A percentile compares a stretch with the other conserved stretches of the same genome.
These are phyloP conservation scores for Cryptococcus hybrid DNA, from an alignment of 1,284 basidiomycete genomes.

Conservation along the genomic window DNA sequence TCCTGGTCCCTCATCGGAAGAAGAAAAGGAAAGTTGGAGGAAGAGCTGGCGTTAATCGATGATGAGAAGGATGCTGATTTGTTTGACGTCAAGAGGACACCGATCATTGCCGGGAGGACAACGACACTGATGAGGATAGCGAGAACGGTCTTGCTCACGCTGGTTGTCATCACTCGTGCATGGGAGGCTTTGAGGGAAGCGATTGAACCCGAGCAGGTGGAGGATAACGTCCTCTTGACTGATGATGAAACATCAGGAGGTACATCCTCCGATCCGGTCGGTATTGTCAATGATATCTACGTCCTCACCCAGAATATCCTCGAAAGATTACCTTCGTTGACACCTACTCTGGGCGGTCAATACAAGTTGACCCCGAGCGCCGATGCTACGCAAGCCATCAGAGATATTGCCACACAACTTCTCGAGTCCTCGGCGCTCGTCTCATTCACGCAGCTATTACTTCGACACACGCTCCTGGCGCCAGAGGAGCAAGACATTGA, in stretches of 20 bases:
- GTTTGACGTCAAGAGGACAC: slow-evolving; percentile 62
- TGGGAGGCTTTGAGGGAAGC: slow-evolving; percentile 65
- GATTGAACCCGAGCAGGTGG: slow-evolving; percentile 64
- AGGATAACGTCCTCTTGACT: slow-evolving; percentile 8
- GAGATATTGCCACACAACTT: slow-evolving; percentile 13
- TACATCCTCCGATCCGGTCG: slow-evolving; percentile 31
- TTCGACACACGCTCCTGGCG: slow-evolving; percentile 2
- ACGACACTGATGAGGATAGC: slow-evolving; percentile 67
- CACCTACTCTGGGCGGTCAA: slow-evolving; percentile 1
- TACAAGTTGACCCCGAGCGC: background rate
- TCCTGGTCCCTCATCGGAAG: slow-evolving; percentile 73
- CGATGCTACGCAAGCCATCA: background rate
- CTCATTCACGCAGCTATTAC: slow-evolving; percentile 18
- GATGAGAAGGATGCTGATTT: slow-evolving; percentile 38
- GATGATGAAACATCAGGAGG: slow-evolving; percentile 7
- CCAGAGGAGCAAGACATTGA: slow-evolving; percentile 1
- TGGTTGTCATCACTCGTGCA: slow-evolving; percentile 68
- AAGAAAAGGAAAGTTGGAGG: slow-evolving; percentile 59
- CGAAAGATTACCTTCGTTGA: slow-evolving; percentile 35
- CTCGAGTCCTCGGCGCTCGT: slow-evolving; percentile 47
- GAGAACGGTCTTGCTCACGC: slow-evolving; percentile 64
- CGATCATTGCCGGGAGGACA: slow-evolving; percentile 66
- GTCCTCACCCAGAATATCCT: slow-evolving; percentile 52
- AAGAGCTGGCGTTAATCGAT: slow-evolving; percentile 62
- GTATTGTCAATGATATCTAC: slow-evolving; percentile 66